Percentiles rank a stretch among this genome's conserved stretches.
Evolutionary conservation across 768 basidiomycete genomes (phyloP).

Genomic region (Pisolithus tinctorius): DNA sequence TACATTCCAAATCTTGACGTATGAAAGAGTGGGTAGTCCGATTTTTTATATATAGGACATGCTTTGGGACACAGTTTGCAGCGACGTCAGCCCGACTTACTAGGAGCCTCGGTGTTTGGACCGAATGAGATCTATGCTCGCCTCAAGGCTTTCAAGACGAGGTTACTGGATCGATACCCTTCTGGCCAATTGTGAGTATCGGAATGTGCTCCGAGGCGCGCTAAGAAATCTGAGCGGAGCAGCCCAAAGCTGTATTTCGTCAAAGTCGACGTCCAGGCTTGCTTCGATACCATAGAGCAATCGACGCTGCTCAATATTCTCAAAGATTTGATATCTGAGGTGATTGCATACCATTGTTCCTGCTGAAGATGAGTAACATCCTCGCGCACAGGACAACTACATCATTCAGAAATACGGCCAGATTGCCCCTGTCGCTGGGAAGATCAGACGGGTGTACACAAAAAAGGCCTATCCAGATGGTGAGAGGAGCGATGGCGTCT

Average conservation of each 20-base stretch:
- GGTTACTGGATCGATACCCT: slow-evolving; percentile 30
- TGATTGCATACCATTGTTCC: slow-evolving; percentile 15
- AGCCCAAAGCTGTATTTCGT: slow-evolving; percentile 93
- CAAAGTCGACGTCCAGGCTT: slow-evolving; percentile 93
- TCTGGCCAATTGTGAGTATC: slow-evolving; percentile 49
- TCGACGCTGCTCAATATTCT: slow-evolving; percentile 75
- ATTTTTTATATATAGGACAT: background rate
- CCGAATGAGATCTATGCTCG: slow-evolving; percentile 75
- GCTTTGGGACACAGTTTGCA: slow-evolving; percentile 23
- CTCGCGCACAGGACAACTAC: slow-evolving; percentile 53
- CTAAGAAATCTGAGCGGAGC: background rate
- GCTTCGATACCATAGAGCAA: slow-evolving; percentile 96
- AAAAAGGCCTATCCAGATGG: slow-evolving; percentile 66
- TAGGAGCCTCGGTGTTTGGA: slow-evolving; percentile 81
- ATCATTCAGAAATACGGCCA: slow-evolving; percentile 65
- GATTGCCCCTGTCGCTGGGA: slow-evolving; percentile 49
- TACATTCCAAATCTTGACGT: slow-evolving; percentile 81
- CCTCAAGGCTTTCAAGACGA: slow-evolving; percentile 64
- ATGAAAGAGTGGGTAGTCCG: slow-evolving; percentile 60
- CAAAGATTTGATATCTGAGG: slow-evolving; percentile 65
- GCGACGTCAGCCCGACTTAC: slow-evolving; percentile 52
- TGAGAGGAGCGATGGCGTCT: slow-evolving; percentile 16
- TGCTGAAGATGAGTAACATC: background rate
- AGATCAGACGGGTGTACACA: slow-evolving; percentile 48
- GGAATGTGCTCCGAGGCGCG: background rate